These are phyloP conservation scores for Nicotiana attenuata DNA, from an alignment of 257 asterid species.

Conservation along the genomic window DNA sequence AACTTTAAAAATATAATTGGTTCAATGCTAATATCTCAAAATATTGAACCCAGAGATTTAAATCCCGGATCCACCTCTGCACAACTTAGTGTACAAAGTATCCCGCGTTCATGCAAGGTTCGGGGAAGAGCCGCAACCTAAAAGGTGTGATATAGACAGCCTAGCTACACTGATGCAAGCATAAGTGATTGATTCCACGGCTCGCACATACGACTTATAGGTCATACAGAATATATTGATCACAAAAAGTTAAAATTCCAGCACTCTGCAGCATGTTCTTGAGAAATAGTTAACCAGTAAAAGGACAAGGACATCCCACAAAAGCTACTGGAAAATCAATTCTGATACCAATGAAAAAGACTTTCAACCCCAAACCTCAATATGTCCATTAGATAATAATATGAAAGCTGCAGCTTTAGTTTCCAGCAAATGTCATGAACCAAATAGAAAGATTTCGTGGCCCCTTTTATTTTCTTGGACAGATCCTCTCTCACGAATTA, in stretches of 20 bases:
- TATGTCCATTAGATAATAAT: background rate
- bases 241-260: background rate
- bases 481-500: background rate
- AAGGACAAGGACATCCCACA: background rate
- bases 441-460: background rate
- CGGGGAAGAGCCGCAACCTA: too few relatives aligned
- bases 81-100: too few relatives aligned
- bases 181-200: too few relatives aligned
- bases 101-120: accelerated
- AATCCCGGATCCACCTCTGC: too few relatives aligned
- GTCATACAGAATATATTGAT: background rate
- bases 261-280: background rate
- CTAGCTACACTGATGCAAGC: too few relatives aligned
- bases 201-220: too few relatives aligned
- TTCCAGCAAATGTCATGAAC: background rate
- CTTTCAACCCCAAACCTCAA: background rate
- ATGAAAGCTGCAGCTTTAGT: background rate
- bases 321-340: background rate
- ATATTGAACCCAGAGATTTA: too few relatives aligned
- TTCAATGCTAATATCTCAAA: too few relatives aligned
- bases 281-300: background rate
- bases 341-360: background rate
- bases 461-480: background rate
- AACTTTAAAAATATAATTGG: too few relatives aligned
- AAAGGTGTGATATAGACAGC: too few relatives aligned